phyloP scores from a whole-genome alignment of 2,329 filamentous ascomycete species.

The Biscogniauxia marginata region DNA sequence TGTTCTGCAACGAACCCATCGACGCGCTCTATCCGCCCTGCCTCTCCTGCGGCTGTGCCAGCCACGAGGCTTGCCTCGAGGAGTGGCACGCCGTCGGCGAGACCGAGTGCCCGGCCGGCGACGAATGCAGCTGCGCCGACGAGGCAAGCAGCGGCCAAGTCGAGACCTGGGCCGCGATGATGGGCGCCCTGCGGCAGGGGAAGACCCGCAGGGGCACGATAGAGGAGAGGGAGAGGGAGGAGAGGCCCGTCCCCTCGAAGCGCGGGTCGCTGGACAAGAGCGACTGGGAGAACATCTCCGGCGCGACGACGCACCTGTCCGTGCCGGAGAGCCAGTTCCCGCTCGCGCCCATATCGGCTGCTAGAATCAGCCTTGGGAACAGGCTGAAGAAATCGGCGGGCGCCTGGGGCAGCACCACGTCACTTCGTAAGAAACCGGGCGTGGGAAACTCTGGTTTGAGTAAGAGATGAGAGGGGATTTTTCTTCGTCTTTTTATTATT shows the following conservation, averaged over 20 bases:
- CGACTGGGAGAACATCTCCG: slow-evolving; percentile 38
- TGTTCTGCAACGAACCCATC: slow-evolving; percentile 62
- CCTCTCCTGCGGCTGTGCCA: slow-evolving; percentile 61
- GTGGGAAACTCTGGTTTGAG: slow-evolving; percentile 13
- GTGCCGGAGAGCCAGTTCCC: slow-evolving; percentile 17
- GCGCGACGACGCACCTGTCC: slow-evolving; percentile 25
- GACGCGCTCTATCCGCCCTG: slow-evolving; percentile 61
- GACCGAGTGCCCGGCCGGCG: slow-evolving; percentile 59
- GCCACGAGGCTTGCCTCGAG: slow-evolving; percentile 57
- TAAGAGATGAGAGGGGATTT: slow-evolving; percentile 10
- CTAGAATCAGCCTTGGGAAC: slow-evolving; percentile 49
- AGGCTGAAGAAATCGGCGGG: slow-evolving; percentile 49
- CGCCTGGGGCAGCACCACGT: slow-evolving; percentile 45
- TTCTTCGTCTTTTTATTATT: not conserved
- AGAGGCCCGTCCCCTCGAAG: slow-evolving; percentile 11
- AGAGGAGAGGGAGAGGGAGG: slow-evolving; percentile 15
- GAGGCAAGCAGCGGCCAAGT: slow-evolving; percentile 57
- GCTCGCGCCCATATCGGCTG: slow-evolving; percentile 36
- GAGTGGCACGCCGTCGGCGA: slow-evolving; percentile 60
- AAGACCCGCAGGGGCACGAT: slow-evolving; percentile 30
- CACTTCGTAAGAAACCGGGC: slow-evolving; percentile 35
- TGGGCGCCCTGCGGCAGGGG: slow-evolving; percentile 41
- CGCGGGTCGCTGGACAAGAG: slow-evolving; percentile 31
- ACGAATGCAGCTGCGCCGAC: slow-evolving; percentile 61
- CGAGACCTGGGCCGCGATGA: slow-evolving; percentile 60